Evolutionary conservation across 148 eudicot species (phyloP), one percentile per base, ranked within the genome.

Genomic region (Cornus suecica): DNA sequence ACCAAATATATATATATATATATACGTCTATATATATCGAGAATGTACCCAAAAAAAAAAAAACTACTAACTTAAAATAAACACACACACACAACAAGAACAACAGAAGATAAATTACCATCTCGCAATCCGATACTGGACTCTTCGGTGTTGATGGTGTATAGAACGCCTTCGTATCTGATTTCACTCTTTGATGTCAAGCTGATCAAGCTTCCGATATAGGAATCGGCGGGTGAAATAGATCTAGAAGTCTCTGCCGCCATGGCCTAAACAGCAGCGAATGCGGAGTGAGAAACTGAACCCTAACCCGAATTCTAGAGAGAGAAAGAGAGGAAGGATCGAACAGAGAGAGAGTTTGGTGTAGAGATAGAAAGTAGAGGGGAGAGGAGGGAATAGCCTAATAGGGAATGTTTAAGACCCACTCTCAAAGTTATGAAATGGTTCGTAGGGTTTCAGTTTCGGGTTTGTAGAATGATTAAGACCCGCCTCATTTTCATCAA

Each of bases 171-270:
- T 80, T 94, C 97, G 41, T 91, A 91, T 74, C 94, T 78, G 80
- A 94, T 94, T 85, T 94, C 98, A 61, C 93, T 88, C 83, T 90
- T 94, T 13, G 98, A 90, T 9, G 92, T 91, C 75, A 94, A 74
- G 72, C 94, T 91, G 56, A 94, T 94, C 80, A 91, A 80, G 77
- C 98, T 91, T 0, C 98, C 97, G 74, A 94, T 80, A 83, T 94
- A 91, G 18, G 97, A 86, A 87, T 93, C 93, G 45, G 93, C 91
- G 48, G 90, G 76, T n/a, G 89, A 81, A 66, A 77, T 82, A 61
- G 90, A 79, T 80, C 83, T 86, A 41, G 91, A 73, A 78, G 77
- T 72, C 77, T 90, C 92, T 22, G 82, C 87, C 78, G 89, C 85
- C 90, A 89, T 89, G 62, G 61, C 48, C 65, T n/a, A 7, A 20